phyloP scores from a whole-genome alignment of 2,329 filamentous ascomycete species.

The Colletotrichum liriopes region DNA sequence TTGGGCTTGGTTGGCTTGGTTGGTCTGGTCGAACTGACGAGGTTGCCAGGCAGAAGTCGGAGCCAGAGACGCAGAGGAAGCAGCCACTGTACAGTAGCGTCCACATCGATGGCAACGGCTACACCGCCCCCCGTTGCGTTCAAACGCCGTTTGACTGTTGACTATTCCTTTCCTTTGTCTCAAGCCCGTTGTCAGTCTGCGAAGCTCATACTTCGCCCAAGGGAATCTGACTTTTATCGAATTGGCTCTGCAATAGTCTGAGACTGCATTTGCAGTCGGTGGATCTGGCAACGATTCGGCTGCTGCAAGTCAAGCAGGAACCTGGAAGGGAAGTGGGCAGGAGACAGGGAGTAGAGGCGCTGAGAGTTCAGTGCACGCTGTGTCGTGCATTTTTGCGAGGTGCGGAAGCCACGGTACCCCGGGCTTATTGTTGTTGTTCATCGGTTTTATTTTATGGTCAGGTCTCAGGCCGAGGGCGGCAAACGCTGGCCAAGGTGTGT shows the following conservation, averaged over 20 bases:
- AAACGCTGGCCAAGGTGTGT: background rate
- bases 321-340: slow-evolving; percentile 16
- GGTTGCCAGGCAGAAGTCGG: slow-evolving; percentile 24
- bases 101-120: slow-evolving; percentile 27
- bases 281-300: slow-evolving; percentile 30
- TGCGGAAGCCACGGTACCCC: slow-evolving; percentile 10
- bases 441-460: background rate
- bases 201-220: slow-evolving; percentile 18
- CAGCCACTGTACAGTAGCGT: background rate
- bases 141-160: slow-evolving; percentile 27
- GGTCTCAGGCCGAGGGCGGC: too few species aligned
- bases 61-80: slow-evolving; percentile 1
- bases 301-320: slow-evolving; percentile 16
- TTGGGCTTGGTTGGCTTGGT: slow-evolving; percentile 6
- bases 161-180: slow-evolving; percentile 33
- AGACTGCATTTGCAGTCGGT: slow-evolving; percentile 24
- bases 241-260: slow-evolving; percentile 31
- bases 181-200: slow-evolving; percentile 6
- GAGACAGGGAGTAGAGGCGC: slow-evolving; percentile 14
- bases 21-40: slow-evolving; percentile 1
- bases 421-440: background rate
- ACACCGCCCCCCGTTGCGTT: slow-evolving; percentile 24
- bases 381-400: slow-evolving; percentile 14
- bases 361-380: slow-evolving; percentile 22
- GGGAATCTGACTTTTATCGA: slow-evolving; percentile 35